These are phyloP conservation scores for Lipomyces japonicus DNA, from an alignment of 805 yeast genomes.

Conservation along the genomic window DNA sequence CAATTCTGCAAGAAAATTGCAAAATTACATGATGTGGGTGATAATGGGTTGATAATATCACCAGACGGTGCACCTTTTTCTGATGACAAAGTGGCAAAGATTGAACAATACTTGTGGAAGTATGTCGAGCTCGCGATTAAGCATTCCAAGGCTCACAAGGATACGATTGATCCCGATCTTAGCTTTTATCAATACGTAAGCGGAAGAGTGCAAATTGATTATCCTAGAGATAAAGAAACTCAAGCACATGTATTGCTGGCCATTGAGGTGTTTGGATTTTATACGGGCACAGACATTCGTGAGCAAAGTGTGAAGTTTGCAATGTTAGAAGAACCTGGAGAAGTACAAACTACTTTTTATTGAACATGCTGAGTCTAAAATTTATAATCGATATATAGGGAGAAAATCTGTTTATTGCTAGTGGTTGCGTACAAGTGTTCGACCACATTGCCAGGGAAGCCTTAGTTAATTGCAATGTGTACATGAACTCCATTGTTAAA, in stretches of 20 bases:
- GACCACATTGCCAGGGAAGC: slow-evolving; percentile 6
- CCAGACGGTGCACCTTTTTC: slow-evolving; percentile 16
- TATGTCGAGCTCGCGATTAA: slow-evolving; percentile 29
- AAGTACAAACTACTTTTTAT: background rate
- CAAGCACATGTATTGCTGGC: slow-evolving; percentile 9
- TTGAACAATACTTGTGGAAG: slow-evolving; percentile 23
- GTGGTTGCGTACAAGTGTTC: slow-evolving; percentile 18
- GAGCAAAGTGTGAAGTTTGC: slow-evolving; percentile 27
- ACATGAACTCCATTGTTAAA: background rate
- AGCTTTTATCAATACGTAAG: slow-evolving; percentile 19
- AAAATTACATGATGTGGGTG: slow-evolving; percentile 17
- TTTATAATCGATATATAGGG: slow-evolving; percentile 21
- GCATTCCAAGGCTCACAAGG: slow-evolving; percentile 20
- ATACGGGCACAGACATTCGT: slow-evolving; percentile 25
- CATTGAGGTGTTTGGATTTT: slow-evolving; percentile 23
- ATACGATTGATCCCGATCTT: slow-evolving; percentile 10
- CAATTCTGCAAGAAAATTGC: slow-evolving; percentile 2
- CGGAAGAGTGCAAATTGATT: background rate
- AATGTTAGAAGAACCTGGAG: slow-evolving; percentile 25
- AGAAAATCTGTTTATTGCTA: slow-evolving; percentile 25
- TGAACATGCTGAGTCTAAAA: background rate
- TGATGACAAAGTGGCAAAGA: background rate
- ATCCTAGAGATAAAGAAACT: background rate
- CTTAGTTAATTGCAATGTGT: background rate
- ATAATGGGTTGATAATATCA: slow-evolving; percentile 5